Evolutionary conservation across 352 stramenopile species (phyloP).

Genomic region (Phytophthora cajani): DNA sequence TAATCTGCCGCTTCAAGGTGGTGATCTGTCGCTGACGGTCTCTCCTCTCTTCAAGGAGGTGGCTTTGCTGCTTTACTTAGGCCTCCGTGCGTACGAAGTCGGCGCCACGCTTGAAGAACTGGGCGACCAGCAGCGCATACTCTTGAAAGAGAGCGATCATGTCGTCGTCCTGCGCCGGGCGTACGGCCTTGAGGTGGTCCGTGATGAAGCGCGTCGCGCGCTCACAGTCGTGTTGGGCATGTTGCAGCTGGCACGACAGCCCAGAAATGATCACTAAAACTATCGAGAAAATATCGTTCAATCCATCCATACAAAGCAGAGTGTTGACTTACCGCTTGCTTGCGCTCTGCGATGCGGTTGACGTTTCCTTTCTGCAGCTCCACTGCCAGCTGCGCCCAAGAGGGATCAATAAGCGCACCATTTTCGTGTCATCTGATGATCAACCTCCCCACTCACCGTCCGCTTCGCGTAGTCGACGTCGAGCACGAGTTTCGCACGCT

Average conservation of each 20-base stretch:
- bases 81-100: conserved; percentile 8
- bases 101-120: conserved; percentile 33
- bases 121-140: conserved; percentile 28
- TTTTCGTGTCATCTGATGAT: background rate
- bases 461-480: conserved; percentile 80
- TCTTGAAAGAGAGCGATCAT: conserved; percentile 36
- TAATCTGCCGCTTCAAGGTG: background rate
- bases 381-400: conserved; percentile 42
- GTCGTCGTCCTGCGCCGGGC: conserved; percentile 15
- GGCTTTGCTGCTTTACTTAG: background rate
- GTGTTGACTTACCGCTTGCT: conserved; percentile 48
- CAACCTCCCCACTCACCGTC: conserved; percentile 37
- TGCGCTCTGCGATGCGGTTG: conserved; percentile 63
- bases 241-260: conserved; percentile 32
- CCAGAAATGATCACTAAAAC: background rate
- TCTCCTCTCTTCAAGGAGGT: background rate
- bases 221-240: conserved; percentile 40
- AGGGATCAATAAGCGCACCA: background rate
- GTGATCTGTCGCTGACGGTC: background rate
- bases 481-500: conserved; percentile 58
- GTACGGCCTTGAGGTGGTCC: conserved; percentile 30
- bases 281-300: too few species aligned
- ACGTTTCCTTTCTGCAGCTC: conserved; percentile 68
- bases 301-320: background rate
- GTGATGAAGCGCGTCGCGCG: conserved; percentile 33